Base-by-base conservation (phyloP, 179 eudicot species). In the Silene noctiflora region DNA sequence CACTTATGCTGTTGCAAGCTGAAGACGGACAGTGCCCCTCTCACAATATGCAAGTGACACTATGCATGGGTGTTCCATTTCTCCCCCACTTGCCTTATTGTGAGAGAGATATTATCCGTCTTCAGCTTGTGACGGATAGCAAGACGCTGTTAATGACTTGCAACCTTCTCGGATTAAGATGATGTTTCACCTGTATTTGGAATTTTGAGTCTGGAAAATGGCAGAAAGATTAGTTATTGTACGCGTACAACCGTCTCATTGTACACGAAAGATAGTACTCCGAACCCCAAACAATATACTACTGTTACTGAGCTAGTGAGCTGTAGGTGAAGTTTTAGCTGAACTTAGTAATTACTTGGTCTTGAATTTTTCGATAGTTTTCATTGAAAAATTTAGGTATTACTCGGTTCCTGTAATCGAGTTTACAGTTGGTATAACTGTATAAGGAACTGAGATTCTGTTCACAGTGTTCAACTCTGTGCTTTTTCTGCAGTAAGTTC, bases 401-500 rank as follows among this genome's bases (percentile, higher is more conserved):
- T 25, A 13, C 35, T 29, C 31, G 7, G 19, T 65, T 14, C 2
- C 16, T 65, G 69, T 29, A 14, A 27, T 29, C n/a, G 10, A 65
- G 42, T 14, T 65, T 39, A 29, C 69, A 27, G 20, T 14, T 3
- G 42, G 17, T 29, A 14, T 2, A 64, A 33, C 33, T 29, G 33
- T 29, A 33, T 33, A 29, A 12, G 39, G 75, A 29, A 65, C 19
- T 65, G 69, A 65, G 69, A 17, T 67, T 39, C 46, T 42, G 12
- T 42, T 39, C 9, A 39, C 5, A 8, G 22, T 35, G 3, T n/a
- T 4, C 6, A 62, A 61, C 14, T 20, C 1, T 42, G 72, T 20
- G 2, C 5, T 22, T 68, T 55, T 76, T 27, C 19, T 74, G 78
- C 82, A 79, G 82, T 74, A 5, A 74, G 74, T 74, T 67, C 58